phyloP scores from a whole-genome alignment of 2,329 filamentous ascomycete genomes.

The Penicillium sp. region DNA sequence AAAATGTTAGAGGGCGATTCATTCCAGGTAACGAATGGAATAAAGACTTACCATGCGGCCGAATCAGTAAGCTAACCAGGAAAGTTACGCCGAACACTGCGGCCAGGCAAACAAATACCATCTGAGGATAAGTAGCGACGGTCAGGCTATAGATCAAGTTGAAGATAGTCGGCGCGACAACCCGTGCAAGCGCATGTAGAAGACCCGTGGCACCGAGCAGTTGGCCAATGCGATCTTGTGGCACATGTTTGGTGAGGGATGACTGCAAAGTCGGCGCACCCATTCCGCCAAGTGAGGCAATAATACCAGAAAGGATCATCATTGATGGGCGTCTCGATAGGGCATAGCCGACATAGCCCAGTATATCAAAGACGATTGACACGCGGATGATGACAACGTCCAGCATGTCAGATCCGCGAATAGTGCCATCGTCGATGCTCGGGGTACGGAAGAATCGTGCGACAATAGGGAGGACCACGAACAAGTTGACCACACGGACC shows the following conservation, averaged over 20 bases:
- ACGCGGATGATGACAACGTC: slow-evolving; percentile 73
- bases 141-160: slow-evolving; percentile 82
- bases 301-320: slow-evolving; percentile 67
- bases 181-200: slow-evolving; percentile 73
- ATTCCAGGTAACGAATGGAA: not conserved
- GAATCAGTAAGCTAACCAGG: slow-evolving; percentile 64
- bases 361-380: slow-evolving; percentile 69
- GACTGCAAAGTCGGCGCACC: slow-evolving; percentile 80
- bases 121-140: slow-evolving; percentile 70
- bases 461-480: slow-evolving; percentile 69
- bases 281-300: slow-evolving; percentile 76
- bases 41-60: slow-evolving; percentile 63
- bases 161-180: slow-evolving; percentile 76
- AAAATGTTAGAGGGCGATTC: not conserved
- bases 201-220: slow-evolving; percentile 85
- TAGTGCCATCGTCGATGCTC: slow-evolving; percentile 40
- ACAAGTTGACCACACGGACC: slow-evolving; percentile 68
- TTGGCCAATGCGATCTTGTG: slow-evolving; percentile 73
- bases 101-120: slow-evolving; percentile 73
- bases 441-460: slow-evolving; percentile 66
- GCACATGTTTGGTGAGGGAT: slow-evolving; percentile 84
- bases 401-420: slow-evolving; percentile 67
- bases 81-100: slow-evolving; percentile 64
- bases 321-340: slow-evolving; percentile 57
- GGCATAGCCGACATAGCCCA: slow-evolving; percentile 72